Evolutionary conservation across 345 rosid species (phyloP).

Genomic region (Clarkia xantiana): DNA sequence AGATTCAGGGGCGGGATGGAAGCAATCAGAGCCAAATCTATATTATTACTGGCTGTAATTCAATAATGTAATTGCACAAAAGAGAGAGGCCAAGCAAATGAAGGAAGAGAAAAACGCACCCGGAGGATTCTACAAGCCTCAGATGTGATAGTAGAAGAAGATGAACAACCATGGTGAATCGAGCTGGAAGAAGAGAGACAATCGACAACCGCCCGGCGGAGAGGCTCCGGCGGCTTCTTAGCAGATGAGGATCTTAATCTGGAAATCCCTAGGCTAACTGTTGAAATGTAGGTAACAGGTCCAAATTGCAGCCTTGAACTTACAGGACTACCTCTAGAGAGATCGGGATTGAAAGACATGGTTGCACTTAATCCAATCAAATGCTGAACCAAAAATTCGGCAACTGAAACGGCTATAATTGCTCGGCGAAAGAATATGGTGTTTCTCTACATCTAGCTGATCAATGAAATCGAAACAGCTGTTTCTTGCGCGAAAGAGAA

Average conservation of each 20-base stretch:
- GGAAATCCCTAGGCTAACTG: constrained; percentile 32
- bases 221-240: constrained; percentile 91
- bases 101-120: constrained; percentile 28
- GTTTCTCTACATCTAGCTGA: too few species aligned
- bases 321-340: constrained; percentile 52
- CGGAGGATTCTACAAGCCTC: constrained; percentile 95
- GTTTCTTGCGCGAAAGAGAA: too few species aligned
- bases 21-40: too few species aligned
- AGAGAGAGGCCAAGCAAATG: constrained; percentile 8
- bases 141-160: constrained; percentile 12
- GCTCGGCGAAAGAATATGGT: too few species aligned
- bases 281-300: constrained; percentile 1
- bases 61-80: not conserved
- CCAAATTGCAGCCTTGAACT: constrained; percentile 38
- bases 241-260: constrained; percentile 76
- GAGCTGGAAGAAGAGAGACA: constrained; percentile 48
- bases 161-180: constrained; percentile 31
- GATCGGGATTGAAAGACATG: constrained; percentile 28
- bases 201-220: constrained; percentile 84
- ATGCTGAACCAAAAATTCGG: too few species aligned
- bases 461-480: too few species aligned
- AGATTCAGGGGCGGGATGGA: too few species aligned
- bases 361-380: too few species aligned
- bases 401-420: too few species aligned
- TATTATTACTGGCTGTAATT: too few species aligned